A percentile compares a stretch with the other conserved stretches of the same genome.
These are phyloP conservation scores for Aspergillus wentii DNA, from an alignment of 495 filamentous ascomycete species.

Conservation along the genomic window DNA sequence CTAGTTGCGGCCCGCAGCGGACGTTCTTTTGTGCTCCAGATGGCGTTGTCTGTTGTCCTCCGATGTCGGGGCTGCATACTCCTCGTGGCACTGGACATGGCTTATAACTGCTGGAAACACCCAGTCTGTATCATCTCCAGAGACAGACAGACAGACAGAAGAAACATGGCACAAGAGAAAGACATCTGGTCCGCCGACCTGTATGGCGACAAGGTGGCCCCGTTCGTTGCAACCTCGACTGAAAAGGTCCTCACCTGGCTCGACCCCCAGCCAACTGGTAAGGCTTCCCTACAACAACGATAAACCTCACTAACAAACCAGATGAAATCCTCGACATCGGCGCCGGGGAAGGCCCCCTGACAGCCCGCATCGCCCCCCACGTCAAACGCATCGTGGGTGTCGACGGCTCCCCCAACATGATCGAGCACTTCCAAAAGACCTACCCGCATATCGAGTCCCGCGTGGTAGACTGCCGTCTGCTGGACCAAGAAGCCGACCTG, in stretches of 20 bases:
- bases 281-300: no score
- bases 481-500: no score
- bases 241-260: conserved; percentile 3
- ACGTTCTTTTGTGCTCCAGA: background rate
- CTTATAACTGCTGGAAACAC: background rate
- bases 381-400: no score
- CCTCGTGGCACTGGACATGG: background rate
- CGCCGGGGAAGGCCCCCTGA: no score
- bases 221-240: conserved; percentile 2
- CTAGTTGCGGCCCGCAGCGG: background rate
- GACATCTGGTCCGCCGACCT: conserved; percentile 5
- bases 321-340: no score
- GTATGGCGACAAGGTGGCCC: conserved; percentile 4
- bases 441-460: no score
- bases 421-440: no score
- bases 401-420: no score
- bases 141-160: background rate
- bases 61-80: background rate
- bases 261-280: conserved; percentile 1
- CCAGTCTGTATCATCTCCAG: background rate
- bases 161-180: background rate
- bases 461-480: no score
- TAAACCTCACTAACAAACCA: no score
- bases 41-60: background rate
- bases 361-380: no score